Base-by-base conservation (phyloP, 306 rosid genomes). In the Benincasa hispida region DNA sequence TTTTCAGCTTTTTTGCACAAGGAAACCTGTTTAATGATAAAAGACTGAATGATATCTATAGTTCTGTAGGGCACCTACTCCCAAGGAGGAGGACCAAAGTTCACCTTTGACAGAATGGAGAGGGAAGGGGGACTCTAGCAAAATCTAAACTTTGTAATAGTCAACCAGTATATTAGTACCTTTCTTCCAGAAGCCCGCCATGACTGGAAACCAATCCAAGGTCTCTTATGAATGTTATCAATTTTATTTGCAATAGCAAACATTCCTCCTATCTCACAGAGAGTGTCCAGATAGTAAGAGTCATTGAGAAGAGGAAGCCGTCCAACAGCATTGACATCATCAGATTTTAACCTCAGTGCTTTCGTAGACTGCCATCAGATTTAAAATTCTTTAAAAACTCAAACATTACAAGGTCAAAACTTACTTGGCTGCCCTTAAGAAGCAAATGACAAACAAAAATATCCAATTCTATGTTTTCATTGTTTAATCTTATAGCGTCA, bases 141-240 rank as follows among this genome's bases (percentile, higher is more conserved):
- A 61, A 45, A 35, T 10, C 4, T 70, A 78, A 69, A 65, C 11
- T 72, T 27, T 28, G 76, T 27, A 72, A 72, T 28, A 68, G 74
- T 68, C 34, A 57, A 76, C 75, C 72, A 84, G 75, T 76, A 81
- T 75, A 86, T 80, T 73, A 88, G 81, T 92, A 94, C 99, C 99
- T 92, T 89, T 86, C 93, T 89, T 87, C 96, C 96, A 86, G 95
- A 91, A 70, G 99, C 99, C 72, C 79, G 99, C 99, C 99, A 94
- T 81, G 99, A 92, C 75, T 92, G 96, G 81, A 94, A 94, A 83
- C 99, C 99, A 81, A 94, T 90, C 99, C 99, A 94, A 79, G 98
- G 97, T 83, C 96, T 86, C 83, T 82, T 78, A 80, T 94, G 99
- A 84, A 94, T 77, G 82, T 74, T 81, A 82, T 94, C 97, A 75